Evolutionary conservation across 495 filamentous ascomycete species (phyloP).

Genomic region (Tetracladium setigerum): DNA sequence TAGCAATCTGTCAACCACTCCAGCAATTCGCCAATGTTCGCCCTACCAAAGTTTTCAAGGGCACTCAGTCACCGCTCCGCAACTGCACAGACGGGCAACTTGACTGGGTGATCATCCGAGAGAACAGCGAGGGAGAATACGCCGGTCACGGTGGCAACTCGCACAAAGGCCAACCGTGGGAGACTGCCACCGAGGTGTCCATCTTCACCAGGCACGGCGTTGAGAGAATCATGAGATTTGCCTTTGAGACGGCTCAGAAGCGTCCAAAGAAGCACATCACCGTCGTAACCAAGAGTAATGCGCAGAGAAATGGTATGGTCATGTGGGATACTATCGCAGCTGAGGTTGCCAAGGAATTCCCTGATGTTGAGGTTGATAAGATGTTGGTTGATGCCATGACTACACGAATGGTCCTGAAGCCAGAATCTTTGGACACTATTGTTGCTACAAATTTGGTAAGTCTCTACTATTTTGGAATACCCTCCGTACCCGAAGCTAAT

Average conservation of each 20-base stretch:
- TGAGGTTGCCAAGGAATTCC: constrained; percentile 34
- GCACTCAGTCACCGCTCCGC: constrained; percentile 40
- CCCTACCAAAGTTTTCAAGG: constrained; percentile 41
- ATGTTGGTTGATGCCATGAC: constrained; percentile 58
- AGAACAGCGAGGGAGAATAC: constrained; percentile 53
- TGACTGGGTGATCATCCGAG: constrained; percentile 51
- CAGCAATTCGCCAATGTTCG: constrained; percentile 52
- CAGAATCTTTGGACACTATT: constrained; percentile 45
- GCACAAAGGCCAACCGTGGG: constrained; percentile 42
- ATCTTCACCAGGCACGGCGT: constrained; percentile 47
- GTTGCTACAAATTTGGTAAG: constrained; percentile 44
- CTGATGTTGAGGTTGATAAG: constrained; percentile 46
- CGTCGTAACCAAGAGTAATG: constrained; percentile 54
- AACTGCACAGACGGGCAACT: constrained; percentile 34
- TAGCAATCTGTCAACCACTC: constrained; percentile 45
- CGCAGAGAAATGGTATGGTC: constrained; percentile 50
- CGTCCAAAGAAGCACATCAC: constrained; percentile 42
- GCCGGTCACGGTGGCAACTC: constrained; percentile 48
- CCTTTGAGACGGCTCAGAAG: constrained; percentile 41
- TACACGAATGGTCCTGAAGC: constrained; percentile 46
- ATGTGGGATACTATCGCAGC: constrained; percentile 48
- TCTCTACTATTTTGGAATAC: not conserved
- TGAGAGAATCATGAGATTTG: constrained; percentile 49
- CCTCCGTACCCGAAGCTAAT: not conserved
- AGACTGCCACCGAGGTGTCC: constrained; percentile 44